Evolutionary conservation across 2,329 filamentous ascomycete species (phyloP).

Genomic region (Xylaria sp.): DNA sequence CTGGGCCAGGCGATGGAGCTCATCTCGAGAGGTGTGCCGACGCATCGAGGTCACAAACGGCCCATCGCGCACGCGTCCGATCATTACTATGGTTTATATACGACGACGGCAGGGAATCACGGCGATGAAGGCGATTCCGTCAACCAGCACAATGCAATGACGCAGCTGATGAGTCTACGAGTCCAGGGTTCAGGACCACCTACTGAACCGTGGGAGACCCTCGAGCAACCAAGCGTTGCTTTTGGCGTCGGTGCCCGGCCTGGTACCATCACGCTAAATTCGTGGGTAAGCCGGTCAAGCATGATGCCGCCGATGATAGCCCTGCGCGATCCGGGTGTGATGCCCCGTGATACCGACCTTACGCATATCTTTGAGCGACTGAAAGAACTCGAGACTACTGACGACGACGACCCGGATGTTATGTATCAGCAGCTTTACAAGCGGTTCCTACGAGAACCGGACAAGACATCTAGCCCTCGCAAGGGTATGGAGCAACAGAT

Average conservation of each 20-base stretch:
- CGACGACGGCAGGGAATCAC: conserved; percentile 60
- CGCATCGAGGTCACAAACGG: conserved; percentile 64
- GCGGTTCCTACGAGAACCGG: conserved; percentile 73
- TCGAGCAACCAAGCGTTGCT: conserved; percentile 78
- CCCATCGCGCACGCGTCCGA: conserved; percentile 65
- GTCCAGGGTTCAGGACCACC: conserved; percentile 55
- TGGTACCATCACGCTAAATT: conserved; percentile 77
- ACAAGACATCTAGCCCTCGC: conserved; percentile 69
- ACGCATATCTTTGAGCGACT: conserved; percentile 67
- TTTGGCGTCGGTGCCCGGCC: conserved; percentile 73
- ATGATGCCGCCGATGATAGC: conserved; percentile 64
- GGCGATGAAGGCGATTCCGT: conserved; percentile 55
- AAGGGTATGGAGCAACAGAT: conserved; percentile 76
- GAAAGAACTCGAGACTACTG: conserved; percentile 63
- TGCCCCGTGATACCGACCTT: conserved; percentile 70
- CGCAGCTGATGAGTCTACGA: conserved; percentile 66
- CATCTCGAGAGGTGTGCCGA: conserved; percentile 67
- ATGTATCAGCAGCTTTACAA: conserved; percentile 72
- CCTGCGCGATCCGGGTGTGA: conserved; percentile 66
- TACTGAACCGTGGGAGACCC: conserved; percentile 71
- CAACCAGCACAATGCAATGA: conserved; percentile 65
- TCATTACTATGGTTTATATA: conserved; percentile 66
- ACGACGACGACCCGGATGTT: conserved; percentile 59
- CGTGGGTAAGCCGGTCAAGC: conserved; percentile 71
- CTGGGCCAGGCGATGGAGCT: conserved; percentile 66